Base-by-base conservation (phyloP, 352 stramenopile species). In the Phytophthora sansomeana region DNA sequence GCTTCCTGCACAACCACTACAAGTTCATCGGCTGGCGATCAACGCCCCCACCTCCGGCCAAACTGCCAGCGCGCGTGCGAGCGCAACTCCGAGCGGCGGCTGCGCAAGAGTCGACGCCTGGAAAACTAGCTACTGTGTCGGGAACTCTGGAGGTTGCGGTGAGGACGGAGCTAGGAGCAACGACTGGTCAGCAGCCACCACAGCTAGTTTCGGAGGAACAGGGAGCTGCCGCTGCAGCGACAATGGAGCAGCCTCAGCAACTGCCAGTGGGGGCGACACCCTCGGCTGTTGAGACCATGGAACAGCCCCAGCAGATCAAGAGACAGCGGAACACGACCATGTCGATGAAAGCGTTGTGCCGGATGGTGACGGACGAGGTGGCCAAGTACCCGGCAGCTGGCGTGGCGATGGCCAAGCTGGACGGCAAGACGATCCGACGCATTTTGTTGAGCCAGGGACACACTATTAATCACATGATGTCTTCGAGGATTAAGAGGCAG, bases 391-490 rank as follows among this genome's bases (percentile, higher is more conserved):
- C 82, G 35, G 77, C 75, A 47, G 74, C 85, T 19, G 74, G 73
- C 9, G 75, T 90, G 29, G 72, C 77, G 36, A 88, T 89, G 78
- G 74, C 79, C 30, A 88, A 89, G 61, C 56, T 93, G n/a, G 81
- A 93, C 52, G 83, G 83, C 29, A 91, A 91, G 47, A 63, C 83
- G 30, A 91, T 93, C 58, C 81, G 83, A 69, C 77, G 83, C 16
- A 88, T 93, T 44, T 33, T 93, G 17, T 58, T 93, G 35, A 78
- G 76, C 35, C 83, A 83, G 14, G 85, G 85, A n/a, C 81, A 92
- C 53, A 81, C 81, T 8, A 84, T 93, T 42, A 92, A 93, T 57
- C 80, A 91, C 67, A 92, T 92, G 83, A 93, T 91, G 83, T 77
- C 85, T 52, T 93, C 85, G 26, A 76, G 85, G n/a, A 89, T 92